Percentiles rank a stretch among this genome's conserved stretches.
Conservation (phyloP, 768 basidiomycete species). For the Chalciporus pseudorubinellus region DNA sequence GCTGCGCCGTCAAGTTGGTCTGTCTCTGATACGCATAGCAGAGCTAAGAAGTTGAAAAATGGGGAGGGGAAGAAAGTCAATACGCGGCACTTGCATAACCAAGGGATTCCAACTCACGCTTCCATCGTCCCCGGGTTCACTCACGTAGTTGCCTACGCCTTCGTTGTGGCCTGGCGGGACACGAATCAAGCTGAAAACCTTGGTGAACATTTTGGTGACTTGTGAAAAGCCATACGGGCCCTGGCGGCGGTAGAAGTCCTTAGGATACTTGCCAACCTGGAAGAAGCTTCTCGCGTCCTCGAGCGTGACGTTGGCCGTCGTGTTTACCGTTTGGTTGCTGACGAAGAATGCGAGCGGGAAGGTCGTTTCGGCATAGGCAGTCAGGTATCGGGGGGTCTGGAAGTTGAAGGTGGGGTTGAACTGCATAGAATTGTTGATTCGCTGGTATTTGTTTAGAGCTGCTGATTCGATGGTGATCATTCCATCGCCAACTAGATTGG, state of each 20-base stretch:
- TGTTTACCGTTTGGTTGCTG: conserved; percentile 19
- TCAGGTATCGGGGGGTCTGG: conserved; percentile 17
- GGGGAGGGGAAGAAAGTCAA: no score
- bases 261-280: conserved; percentile 15
- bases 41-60: not conserved
- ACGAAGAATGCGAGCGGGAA: conserved; percentile 28
- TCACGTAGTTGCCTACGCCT: conserved; percentile 15
- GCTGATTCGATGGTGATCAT: conserved; percentile 21
- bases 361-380: conserved; percentile 21
- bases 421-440: conserved; percentile 29
- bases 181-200: not conserved
- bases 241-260: conserved; percentile 19
- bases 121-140: not conserved
- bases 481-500: conserved; percentile 19
- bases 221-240: conserved; percentile 5
- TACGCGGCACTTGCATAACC: no score
- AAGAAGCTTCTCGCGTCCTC: conserved; percentile 23
- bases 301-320: conserved; percentile 15
- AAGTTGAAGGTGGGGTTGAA: conserved; percentile 25
- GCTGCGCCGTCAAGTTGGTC: not conserved
- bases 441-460: conserved; percentile 17
- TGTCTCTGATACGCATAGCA: not conserved
- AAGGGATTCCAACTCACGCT: not conserved
- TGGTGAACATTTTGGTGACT: not conserved
- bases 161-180: conserved; percentile 18